phyloP scores from a whole-genome alignment of 1,284 basidiomycete genomes.

The Sphagnurus paluster region DNA sequence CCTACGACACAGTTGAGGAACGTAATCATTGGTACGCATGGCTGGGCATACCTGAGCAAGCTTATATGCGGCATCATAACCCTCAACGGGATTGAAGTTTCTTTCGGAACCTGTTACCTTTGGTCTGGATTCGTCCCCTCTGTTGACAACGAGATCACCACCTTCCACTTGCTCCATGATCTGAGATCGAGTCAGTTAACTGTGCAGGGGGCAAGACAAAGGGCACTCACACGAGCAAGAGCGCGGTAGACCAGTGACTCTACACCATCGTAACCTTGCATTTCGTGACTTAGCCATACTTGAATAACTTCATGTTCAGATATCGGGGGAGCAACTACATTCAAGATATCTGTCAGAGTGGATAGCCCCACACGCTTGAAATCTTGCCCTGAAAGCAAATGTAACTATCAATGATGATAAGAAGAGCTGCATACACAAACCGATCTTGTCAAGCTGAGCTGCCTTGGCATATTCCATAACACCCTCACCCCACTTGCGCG shows the following conservation, averaged over 20 bases:
- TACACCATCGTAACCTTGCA: conserved; percentile 95
- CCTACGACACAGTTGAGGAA: conserved; percentile 42
- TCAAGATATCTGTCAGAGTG: conserved; percentile 87
- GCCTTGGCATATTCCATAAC: conserved; percentile 69
- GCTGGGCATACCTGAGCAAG: conserved; percentile 63
- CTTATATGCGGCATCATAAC: conserved; percentile 81
- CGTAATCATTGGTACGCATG: neutral
- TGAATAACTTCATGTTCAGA: conserved; percentile 97
- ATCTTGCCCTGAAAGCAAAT: conserved; percentile 68
- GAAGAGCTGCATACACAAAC: conserved; percentile 39
- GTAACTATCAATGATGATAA: neutral
- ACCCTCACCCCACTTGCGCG: conserved; percentile 74
- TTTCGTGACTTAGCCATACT: conserved; percentile 94
- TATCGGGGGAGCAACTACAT: conserved; percentile 97
- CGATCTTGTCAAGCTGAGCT: conserved; percentile 83
- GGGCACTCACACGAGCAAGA: conserved; percentile 63
- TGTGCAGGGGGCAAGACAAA: neutral
- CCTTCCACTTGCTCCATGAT: conserved; percentile 94
- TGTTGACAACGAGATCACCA: conserved; percentile 87
- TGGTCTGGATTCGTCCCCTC: conserved; percentile 73
- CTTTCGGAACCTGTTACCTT: conserved; percentile 55
- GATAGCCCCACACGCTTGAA: conserved; percentile 85
- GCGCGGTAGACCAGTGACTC: conserved; percentile 94
- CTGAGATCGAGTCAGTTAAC: conserved; percentile 35
- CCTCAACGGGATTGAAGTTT: conserved; percentile 82